Percentiles rank a stretch among this genome's conserved stretches.
phyloP scores from a whole-genome alignment of 2,329 filamentous ascomycete species.

The Zasmidium citrigriseum region DNA sequence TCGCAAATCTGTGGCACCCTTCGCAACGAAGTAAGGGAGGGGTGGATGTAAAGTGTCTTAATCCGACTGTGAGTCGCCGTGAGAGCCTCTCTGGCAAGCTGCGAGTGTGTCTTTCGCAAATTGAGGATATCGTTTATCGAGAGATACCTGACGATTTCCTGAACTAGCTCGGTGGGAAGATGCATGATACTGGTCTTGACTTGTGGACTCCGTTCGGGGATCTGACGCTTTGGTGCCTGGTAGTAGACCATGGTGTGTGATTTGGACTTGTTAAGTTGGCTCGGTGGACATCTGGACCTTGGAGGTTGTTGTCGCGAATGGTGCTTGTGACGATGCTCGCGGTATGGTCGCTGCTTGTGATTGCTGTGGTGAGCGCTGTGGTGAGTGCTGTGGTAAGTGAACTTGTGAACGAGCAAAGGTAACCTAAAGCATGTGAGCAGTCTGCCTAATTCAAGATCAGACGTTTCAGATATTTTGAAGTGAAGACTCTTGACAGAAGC shows the following conservation, averaged over 20 bases:
- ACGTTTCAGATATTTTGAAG: not conserved
- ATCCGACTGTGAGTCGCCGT: slow-evolving; percentile 6
- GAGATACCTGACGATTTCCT: slow-evolving; percentile 8
- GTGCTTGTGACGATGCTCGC: too few relatives aligned
- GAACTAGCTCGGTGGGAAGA: slow-evolving; percentile 17
- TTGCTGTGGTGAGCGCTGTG: not conserved
- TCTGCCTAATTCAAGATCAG: too few relatives aligned
- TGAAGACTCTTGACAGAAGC: not conserved
- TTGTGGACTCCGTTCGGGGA: not conserved
- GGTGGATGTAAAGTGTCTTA: slow-evolving; percentile 22
- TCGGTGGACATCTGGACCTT: not conserved
- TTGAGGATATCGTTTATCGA: slow-evolving; percentile 1
- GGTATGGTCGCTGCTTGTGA: too few relatives aligned
- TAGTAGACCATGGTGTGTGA: slow-evolving; percentile 14
- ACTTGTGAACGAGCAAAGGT: too few relatives aligned
- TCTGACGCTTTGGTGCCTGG: not conserved
- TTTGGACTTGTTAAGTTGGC: not conserved
- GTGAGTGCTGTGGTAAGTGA: too few relatives aligned
- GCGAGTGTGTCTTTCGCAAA: slow-evolving; percentile 2
- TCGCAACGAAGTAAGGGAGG: slow-evolving; percentile 5
- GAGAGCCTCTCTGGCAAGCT: slow-evolving; percentile 6
- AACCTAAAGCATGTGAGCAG: too few relatives aligned
- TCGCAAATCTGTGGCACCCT: slow-evolving; percentile 13
- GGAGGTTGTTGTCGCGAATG: not conserved
- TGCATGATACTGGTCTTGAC: slow-evolving; percentile 7